Evolutionary conservation across 805 yeast species (phyloP).

Genomic region (Spathaspora gorwiae): DNA sequence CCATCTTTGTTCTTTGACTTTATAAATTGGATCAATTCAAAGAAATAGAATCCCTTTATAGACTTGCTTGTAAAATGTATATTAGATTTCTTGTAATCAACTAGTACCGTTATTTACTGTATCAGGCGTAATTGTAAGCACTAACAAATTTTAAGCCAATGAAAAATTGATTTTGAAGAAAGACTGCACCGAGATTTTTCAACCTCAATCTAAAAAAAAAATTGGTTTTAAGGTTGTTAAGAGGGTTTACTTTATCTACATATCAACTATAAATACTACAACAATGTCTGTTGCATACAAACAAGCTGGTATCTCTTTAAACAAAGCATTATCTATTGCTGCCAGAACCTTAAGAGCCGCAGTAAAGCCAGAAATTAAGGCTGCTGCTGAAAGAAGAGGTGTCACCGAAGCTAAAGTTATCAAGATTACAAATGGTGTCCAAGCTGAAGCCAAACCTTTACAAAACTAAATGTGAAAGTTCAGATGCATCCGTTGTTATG

Average conservation of each 20-base stretch:
- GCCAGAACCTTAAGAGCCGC: slow-evolving; percentile 86
- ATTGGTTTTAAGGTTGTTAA: neutral
- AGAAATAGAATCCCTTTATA: slow-evolving; percentile 19
- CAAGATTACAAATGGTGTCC: slow-evolving; percentile 66
- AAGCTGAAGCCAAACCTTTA: slow-evolving; percentile 38
- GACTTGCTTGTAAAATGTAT: neutral
- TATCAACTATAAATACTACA: no score
- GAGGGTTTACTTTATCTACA: no score
- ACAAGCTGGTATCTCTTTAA: slow-evolving; percentile 55
- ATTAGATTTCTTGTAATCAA: neutral
- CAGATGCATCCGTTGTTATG: no score
- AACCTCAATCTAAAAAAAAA: neutral
- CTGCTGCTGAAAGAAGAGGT: slow-evolving; percentile 67
- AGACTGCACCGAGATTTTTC: neutral
- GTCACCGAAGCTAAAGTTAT: slow-evolving; percentile 68
- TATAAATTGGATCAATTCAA: slow-evolving; percentile 71
- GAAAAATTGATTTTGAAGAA: no score
- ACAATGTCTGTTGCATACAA: slow-evolving; percentile 41
- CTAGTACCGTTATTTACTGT: neutral
- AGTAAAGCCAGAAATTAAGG: slow-evolving; percentile 80
- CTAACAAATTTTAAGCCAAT: neutral
- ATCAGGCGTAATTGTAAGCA: neutral
- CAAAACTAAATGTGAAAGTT: neutral
- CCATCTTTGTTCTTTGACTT: slow-evolving; percentile 68
- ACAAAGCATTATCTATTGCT: slow-evolving; percentile 86